A percentile compares a stretch with the other conserved stretches of the same genome.
Evolutionary conservation across 371 early-diverging fungal species (phyloP).

Genomic region (Batrachochytrium dendrobatidis): DNA sequence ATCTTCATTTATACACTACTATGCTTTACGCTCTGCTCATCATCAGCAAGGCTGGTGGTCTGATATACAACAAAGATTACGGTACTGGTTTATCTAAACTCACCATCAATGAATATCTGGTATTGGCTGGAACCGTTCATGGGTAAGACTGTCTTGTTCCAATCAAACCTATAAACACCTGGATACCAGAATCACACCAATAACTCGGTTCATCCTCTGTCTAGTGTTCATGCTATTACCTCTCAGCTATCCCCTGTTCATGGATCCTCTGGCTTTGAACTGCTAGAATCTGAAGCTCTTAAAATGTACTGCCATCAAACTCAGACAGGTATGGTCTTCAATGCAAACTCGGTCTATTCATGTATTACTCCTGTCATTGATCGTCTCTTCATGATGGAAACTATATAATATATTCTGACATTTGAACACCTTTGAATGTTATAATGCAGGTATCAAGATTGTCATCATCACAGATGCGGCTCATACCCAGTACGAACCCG

Average conservation of each 20-base stretch:
- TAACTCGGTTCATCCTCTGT: background rate
- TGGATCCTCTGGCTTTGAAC: conserved; percentile 74
- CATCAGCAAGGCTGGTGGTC: conserved; percentile 95
- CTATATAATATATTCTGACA: background rate
- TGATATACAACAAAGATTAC: conserved; percentile 89
- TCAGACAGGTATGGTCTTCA: conserved; percentile 62
- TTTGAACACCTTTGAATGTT: too few relatives aligned
- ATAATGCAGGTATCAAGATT: conserved; percentile 95
- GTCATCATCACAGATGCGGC: conserved; percentile 75
- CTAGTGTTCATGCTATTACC: conserved; percentile 92
- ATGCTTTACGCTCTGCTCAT: conserved; percentile 91
- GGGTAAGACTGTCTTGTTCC: conserved; percentile 47
- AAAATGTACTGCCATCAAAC: conserved; percentile 89
- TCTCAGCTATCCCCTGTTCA: conserved; percentile 83
- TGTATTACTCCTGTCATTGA: conserved; percentile 1
- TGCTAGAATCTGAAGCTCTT: conserved; percentile 85
- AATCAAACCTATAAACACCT: background rate
- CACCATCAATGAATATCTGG: conserved; percentile 89
- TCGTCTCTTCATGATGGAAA: too few relatives aligned
- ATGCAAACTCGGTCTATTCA: background rate
- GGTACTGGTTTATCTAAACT: conserved; percentile 70
- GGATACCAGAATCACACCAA: background rate
- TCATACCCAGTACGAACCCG: conserved; percentile 61
- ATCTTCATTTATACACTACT: background rate
- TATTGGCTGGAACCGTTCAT: conserved; percentile 95